phyloP scores from a whole-genome alignment of 129 eudicot genomes.

The Kitagawia praeruptora region DNA sequence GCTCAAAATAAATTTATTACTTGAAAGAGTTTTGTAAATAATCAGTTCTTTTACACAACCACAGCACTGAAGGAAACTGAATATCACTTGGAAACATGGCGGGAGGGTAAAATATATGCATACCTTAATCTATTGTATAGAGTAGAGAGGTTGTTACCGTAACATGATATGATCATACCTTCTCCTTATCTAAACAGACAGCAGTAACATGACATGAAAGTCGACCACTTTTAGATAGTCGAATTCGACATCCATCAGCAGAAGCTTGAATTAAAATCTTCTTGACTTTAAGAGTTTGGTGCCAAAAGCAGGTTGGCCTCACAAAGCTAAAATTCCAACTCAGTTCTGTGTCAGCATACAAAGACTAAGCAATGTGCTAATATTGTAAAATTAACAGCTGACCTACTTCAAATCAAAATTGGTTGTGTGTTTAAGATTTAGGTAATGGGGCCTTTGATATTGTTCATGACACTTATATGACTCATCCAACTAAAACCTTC shows the following conservation, averaged over 20 bases:
- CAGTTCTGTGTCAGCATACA: slow-evolving; percentile 15
- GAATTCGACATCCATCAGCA: background rate
- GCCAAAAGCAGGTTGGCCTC: slow-evolving; percentile 9
- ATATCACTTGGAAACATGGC: background rate
- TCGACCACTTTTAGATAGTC: background rate
- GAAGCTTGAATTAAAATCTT: background rate
- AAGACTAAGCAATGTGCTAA: slow-evolving; percentile 5
- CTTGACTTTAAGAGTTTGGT: background rate
- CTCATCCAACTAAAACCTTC: slow-evolving; percentile 14
- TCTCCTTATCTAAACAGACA: background rate
- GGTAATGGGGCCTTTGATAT: background rate
- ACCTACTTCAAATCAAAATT: background rate
- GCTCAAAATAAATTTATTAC: background rate
- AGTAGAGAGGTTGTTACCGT: background rate
- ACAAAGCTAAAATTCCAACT: slow-evolving; percentile 17
- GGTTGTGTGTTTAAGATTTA: slow-evolving; percentile 7
- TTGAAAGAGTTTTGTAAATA: background rate
- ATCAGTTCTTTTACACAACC: background rate
- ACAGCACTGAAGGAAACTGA: too few species aligned
- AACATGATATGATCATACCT: background rate
- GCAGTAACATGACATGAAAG: background rate
- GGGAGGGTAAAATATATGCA: too few species aligned
- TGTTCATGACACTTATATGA: slow-evolving; percentile 9
- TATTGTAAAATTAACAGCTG: slow-evolving; percentile 4
- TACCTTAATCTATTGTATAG: background rate